phyloP scores from a whole-genome alignment of 139 green algal species.

The Chlorella vulgaris region DNA sequence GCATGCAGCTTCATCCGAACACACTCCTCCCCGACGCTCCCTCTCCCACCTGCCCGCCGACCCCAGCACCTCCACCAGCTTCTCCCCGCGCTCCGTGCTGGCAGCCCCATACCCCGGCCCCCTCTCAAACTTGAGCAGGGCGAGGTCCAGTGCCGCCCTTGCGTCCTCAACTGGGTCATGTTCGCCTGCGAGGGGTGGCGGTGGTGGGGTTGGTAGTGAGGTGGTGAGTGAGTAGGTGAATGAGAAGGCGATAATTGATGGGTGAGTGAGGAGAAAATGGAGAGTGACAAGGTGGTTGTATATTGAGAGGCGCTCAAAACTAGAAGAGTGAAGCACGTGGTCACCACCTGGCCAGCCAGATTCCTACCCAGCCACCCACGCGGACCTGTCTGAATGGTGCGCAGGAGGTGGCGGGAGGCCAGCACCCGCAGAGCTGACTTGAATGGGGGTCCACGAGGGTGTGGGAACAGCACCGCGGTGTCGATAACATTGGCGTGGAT shows the following conservation, averaged over 20 bases:
- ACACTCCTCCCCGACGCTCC: not conserved
- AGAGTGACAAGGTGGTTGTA: not conserved
- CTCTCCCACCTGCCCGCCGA: slow-evolving; percentile 15
- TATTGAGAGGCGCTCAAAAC: not conserved
- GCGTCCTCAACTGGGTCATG: slow-evolving; percentile 87
- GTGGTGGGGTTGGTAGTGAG: not conserved
- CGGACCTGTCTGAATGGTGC: slow-evolving; percentile 72
- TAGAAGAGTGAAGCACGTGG: not conserved
- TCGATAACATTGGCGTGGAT: slow-evolving; percentile 80
- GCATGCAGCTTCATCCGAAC: not conserved
- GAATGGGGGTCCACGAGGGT: slow-evolving; percentile 67
- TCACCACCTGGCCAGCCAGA: too few species aligned
- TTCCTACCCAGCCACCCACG: too few species aligned
- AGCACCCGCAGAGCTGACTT: slow-evolving; percentile 70
- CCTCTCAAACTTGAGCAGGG: slow-evolving; percentile 81
- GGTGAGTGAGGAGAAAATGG: not conserved
- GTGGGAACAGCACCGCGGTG: slow-evolving; percentile 83
- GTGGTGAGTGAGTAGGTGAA: not conserved
- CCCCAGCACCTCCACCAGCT: slow-evolving; percentile 65
- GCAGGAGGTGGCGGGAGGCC: slow-evolving; percentile 66
- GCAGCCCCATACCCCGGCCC: slow-evolving; percentile 48
- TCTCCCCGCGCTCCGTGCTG: slow-evolving; percentile 42
- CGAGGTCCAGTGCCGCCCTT: slow-evolving; percentile 83
- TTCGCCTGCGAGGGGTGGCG: slow-evolving; percentile 5
- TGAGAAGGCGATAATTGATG: not conserved